These are phyloP conservation scores for Anisodus tanguticus DNA, from an alignment of 257 asterid species.

Conservation along the genomic window DNA sequence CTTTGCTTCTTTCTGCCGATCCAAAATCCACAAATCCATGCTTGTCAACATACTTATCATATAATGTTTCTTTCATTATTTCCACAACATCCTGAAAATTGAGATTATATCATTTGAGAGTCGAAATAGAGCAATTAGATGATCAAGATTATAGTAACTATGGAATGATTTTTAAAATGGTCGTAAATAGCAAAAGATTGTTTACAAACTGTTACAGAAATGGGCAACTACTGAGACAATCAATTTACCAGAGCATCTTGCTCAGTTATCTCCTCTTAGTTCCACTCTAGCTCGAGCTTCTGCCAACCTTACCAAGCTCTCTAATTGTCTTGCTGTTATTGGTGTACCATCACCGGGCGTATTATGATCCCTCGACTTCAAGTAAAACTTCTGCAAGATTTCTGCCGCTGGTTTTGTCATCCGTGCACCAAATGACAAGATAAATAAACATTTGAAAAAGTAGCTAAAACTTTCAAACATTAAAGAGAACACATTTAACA, in stretches of 20 bases:
- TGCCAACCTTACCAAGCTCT: constrained; percentile 92
- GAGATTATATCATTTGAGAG: not conserved
- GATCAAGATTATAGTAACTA: not conserved
- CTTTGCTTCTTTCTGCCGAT: constrained; percentile 93
- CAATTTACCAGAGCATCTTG: constrained; percentile 89
- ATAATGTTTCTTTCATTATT: constrained; percentile 94
- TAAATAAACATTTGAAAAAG: constrained; percentile 32
- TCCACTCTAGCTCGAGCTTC: constrained; percentile 97
- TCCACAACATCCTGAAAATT: constrained; percentile 83
- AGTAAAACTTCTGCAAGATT: constrained; percentile 88
- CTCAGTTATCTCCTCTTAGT: constrained; percentile 80
- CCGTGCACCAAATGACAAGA: constrained; percentile 49
- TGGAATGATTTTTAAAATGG: not conserved
- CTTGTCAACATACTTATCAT: constrained; percentile 93
- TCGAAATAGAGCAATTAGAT: not conserved
- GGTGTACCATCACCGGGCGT: constrained; percentile 91
- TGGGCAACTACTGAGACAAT: constrained; percentile 11
- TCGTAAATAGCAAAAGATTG: not conserved
- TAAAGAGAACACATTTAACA: constrained; percentile 38
- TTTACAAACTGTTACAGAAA: not conserved
- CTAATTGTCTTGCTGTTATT: constrained; percentile 95
- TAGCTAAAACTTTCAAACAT: constrained; percentile 28
- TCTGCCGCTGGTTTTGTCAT: constrained; percentile 95
- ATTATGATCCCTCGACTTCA: constrained; percentile 74
- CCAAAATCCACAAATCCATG: constrained; percentile 94